Evolutionary conservation across 495 filamentous ascomycete species (phyloP).

Genomic region (Xylaria nigripes): DNA sequence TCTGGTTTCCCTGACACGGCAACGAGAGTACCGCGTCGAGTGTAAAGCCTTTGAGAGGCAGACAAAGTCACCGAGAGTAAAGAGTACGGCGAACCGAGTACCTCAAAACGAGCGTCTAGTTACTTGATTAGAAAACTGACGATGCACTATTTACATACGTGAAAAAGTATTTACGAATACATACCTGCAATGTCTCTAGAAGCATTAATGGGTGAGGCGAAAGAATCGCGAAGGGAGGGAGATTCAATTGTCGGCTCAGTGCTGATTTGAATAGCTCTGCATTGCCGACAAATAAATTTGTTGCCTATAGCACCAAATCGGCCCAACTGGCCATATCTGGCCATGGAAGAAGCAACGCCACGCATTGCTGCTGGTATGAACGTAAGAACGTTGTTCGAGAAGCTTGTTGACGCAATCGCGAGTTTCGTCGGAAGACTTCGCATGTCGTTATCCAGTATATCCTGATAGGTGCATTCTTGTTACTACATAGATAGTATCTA

Average conservation of each 20-base stretch:
- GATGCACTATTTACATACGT: too few relatives aligned
- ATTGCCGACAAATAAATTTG: slow-evolving; percentile 37
- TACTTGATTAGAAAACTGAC: background rate
- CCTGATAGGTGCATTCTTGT: background rate
- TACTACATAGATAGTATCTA: too few relatives aligned
- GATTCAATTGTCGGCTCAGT: slow-evolving; percentile 43
- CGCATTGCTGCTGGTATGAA: slow-evolving; percentile 14
- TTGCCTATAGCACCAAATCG: slow-evolving; percentile 11
- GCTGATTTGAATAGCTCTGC: slow-evolving; percentile 47
- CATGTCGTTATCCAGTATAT: background rate
- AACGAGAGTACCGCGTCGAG: slow-evolving; percentile 81
- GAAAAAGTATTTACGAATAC: slow-evolving; percentile 8
- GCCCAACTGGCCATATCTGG: slow-evolving; percentile 14
- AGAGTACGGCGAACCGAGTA: slow-evolving; percentile 80
- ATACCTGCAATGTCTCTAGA: slow-evolving; percentile 33
- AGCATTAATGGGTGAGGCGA: slow-evolving; percentile 29
- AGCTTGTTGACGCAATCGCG: slow-evolving; percentile 13
- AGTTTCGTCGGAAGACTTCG: background rate
- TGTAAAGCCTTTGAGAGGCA: slow-evolving; percentile 86
- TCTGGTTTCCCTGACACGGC: slow-evolving; percentile 82
- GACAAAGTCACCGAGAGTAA: slow-evolving; percentile 88
- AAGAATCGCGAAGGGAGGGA: slow-evolving; percentile 36
- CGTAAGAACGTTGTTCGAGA: background rate
- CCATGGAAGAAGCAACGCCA: slow-evolving; percentile 20
- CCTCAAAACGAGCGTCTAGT: slow-evolving; percentile 87